Conservation (phyloP, 805 yeast genomes). For the Myxozyma neotropica region DNA sequence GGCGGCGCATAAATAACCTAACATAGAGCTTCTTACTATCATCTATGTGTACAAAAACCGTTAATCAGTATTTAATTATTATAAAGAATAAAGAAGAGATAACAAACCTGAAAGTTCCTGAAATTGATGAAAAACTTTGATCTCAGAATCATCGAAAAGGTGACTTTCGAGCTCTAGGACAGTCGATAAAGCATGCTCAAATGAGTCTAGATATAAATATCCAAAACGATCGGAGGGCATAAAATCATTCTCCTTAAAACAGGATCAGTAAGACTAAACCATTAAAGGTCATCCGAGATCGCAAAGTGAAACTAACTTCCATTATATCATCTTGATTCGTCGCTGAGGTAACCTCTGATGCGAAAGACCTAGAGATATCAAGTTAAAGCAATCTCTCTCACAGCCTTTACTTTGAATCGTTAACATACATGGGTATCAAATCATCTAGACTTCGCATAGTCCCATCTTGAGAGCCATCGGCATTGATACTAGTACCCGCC, state of each 20-base stretch:
- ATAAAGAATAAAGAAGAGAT: neutral
- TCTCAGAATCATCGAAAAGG: constrained; percentile 26
- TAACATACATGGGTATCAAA: too few relatives aligned
- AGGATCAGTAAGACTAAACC: neutral
- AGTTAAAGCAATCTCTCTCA: too few relatives aligned
- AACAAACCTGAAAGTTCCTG: constrained; percentile 14
- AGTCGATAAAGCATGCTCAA: constrained; percentile 22
- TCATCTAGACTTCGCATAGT: too few relatives aligned
- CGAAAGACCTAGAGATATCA: too few relatives aligned
- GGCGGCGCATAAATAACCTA: constrained; percentile 28
- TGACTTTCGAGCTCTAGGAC: constrained; percentile 28
- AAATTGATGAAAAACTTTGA: constrained; percentile 20
- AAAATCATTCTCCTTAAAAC: neutral
- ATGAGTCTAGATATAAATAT: constrained; percentile 28
- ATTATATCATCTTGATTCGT: too few relatives aligned
- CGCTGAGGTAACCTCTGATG: too few relatives aligned
- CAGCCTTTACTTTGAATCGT: too few relatives aligned
- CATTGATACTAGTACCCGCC: too few relatives aligned
- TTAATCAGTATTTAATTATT: neutral
- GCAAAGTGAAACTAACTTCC: neutral
- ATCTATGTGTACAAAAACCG: neutral
- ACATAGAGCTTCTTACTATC: constrained; percentile 30
- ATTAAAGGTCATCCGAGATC: neutral
- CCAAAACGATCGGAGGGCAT: constrained; percentile 5
- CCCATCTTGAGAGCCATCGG: too few relatives aligned